A percentile compares a stretch with the other conserved stretches of the same genome.
phyloP scores from a whole-genome alignment of 2,329 filamentous ascomycete species.

The Xylariomycetidae sp. region DNA sequence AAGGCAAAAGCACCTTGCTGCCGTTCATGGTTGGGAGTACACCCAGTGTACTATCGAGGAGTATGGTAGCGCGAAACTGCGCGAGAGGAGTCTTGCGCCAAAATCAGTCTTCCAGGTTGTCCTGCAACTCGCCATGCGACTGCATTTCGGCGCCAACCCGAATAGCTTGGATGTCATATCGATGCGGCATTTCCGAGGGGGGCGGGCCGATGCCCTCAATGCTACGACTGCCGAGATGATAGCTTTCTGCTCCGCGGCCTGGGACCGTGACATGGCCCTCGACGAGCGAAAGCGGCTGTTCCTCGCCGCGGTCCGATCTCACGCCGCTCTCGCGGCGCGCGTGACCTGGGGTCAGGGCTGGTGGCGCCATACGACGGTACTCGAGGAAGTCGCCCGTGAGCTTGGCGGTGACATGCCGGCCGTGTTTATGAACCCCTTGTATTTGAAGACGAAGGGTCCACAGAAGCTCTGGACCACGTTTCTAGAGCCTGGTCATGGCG shows the following conservation, averaged over 20 bases:
- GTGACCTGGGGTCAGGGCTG: not conserved
- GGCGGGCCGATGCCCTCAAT: slow-evolving; percentile 1
- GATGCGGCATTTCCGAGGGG: not conserved
- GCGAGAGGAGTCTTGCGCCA: not conserved
- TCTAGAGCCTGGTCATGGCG: not conserved
- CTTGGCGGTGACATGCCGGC: not conserved
- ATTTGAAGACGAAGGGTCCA: not conserved
- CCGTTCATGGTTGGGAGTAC: not conserved
- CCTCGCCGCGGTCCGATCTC: not conserved
- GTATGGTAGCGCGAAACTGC: not conserved
- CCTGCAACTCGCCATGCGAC: slow-evolving; percentile 1
- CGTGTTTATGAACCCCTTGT: not conserved
- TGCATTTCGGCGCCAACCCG: not conserved
- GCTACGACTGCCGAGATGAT: not conserved
- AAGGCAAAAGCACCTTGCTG: not conserved
- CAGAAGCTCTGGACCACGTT: not conserved
- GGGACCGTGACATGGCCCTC: not conserved
- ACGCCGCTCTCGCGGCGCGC: not conserved
- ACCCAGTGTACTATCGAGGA: not conserved
- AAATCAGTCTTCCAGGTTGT: slow-evolving; percentile 1
- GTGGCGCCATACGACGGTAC: not conserved
- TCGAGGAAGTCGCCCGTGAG: not conserved
- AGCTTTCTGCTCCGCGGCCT: slow-evolving; percentile 1
- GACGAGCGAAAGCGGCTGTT: too few relatives aligned
- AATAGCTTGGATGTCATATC: not conserved